These are phyloP conservation scores for Acer saccharum DNA, from an alignment of 345 rosid species.

Conservation along the genomic window DNA sequence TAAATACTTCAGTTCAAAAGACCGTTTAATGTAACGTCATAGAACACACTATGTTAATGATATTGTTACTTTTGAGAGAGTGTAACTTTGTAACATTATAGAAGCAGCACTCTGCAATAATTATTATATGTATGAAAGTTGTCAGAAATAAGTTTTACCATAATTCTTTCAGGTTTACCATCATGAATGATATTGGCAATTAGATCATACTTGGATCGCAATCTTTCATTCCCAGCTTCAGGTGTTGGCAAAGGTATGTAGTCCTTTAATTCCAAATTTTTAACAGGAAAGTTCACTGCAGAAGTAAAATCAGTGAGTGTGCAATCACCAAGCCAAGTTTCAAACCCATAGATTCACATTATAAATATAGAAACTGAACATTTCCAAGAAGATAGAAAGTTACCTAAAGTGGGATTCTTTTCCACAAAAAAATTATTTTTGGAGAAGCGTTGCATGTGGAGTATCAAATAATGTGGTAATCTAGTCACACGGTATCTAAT, in stretches of 20 bases:
- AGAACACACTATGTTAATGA: too few species aligned
- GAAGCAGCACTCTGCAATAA: too few species aligned
- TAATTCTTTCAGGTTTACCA: conserved; percentile 90
- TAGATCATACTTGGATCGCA: conserved; percentile 80
- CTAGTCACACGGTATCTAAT: conserved; percentile 80
- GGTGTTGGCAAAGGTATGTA: conserved; percentile 84
- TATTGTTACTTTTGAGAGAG: too few species aligned
- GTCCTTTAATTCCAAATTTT: conserved; percentile 87
- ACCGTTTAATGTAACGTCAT: neutral
- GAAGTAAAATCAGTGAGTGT: neutral
- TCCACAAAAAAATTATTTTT: conserved; percentile 92
- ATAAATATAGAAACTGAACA: neutral
- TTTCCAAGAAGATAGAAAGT: conserved; percentile 24
- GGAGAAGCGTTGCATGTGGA: conserved; percentile 93
- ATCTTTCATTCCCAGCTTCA: conserved; percentile 50
- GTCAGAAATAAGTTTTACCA: conserved; percentile 46
- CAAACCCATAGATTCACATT: neutral
- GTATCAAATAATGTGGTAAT: conserved; percentile 78
- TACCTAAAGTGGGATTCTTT: conserved; percentile 94
- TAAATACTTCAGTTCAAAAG: neutral
- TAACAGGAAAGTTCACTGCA: conserved; percentile 96
- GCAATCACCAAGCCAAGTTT: neutral
- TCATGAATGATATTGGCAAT: conserved; percentile 95
- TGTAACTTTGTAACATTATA: too few species aligned
- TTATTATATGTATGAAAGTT: neutral